These are phyloP conservation scores for Diaporthe longicolla DNA, from an alignment of 2,329 filamentous ascomycete genomes.

Conservation along the genomic window DNA sequence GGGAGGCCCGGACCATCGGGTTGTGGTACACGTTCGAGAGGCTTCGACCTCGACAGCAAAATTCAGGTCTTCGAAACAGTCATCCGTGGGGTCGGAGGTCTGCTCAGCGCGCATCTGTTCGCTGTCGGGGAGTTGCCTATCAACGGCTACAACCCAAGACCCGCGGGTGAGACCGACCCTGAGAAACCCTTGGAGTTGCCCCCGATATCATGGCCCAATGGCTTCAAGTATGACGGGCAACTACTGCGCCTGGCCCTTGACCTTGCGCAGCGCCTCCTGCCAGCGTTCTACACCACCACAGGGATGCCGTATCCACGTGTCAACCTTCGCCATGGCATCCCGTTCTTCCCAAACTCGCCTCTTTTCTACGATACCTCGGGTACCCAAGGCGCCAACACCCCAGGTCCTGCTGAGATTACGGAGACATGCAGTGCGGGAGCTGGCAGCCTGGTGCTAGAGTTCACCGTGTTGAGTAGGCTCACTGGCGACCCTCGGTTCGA, in stretches of 20 bases:
- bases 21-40: slow-evolving; percentile 79
- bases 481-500: slow-evolving; percentile 92
- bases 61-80: slow-evolving; percentile 99
- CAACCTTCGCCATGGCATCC: slow-evolving; percentile 90
- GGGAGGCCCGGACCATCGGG: slow-evolving; percentile 78
- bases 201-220: slow-evolving; percentile 80
- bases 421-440: slow-evolving; percentile 98
- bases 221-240: slow-evolving; percentile 89
- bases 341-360: slow-evolving; percentile 91
- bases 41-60: slow-evolving; percentile 97
- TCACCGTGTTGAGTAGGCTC: slow-evolving; percentile 89
- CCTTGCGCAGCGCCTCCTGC: slow-evolving; percentile 85
- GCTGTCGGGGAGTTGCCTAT: slow-evolving; percentile 93
- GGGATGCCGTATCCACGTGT: slow-evolving; percentile 96
- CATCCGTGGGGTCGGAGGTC: slow-evolving; percentile 90
- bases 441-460: slow-evolving; percentile 94
- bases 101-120: slow-evolving; percentile 94
- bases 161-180: slow-evolving; percentile 47
- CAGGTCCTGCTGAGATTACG: slow-evolving; percentile 78
- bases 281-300: slow-evolving; percentile 91
- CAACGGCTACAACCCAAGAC: slow-evolving; percentile 75
- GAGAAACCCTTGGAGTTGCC: slow-evolving; percentile 60
- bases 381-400: slow-evolving; percentile 49
- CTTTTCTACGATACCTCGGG: slow-evolving; percentile 70
- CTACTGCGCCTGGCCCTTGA: slow-evolving; percentile 90